phyloP scores from a whole-genome alignment of 139 green algal genomes.

The Chlorella vulgaris region DNA sequence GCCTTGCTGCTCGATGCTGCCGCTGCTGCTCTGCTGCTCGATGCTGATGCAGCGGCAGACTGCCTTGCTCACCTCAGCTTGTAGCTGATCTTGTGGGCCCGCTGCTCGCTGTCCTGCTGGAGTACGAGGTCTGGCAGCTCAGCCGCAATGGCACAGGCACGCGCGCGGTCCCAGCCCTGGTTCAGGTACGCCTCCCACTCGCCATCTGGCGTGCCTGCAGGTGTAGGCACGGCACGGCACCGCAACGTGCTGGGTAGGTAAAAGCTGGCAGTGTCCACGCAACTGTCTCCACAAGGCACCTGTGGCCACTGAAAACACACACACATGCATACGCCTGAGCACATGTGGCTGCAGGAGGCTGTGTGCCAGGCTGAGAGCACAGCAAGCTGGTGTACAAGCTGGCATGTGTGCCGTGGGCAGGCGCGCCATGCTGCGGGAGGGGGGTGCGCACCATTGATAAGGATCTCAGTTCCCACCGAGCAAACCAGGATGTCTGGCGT shows the following conservation, averaged over 20 bases:
- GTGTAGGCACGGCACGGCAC: neutral
- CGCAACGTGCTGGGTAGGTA: no score
- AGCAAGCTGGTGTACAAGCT: no score
- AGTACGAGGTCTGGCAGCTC: slow-evolving; percentile 31
- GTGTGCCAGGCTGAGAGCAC: neutral
- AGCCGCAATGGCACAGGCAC: neutral
- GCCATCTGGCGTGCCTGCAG: slow-evolving; percentile 54
- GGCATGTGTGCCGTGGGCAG: no score
- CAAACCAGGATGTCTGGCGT: slow-evolving; percentile 88
- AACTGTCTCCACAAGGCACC: no score
- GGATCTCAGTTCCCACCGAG: slow-evolving; percentile 93
- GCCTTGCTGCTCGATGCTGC: no score
- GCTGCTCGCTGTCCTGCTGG: slow-evolving; percentile 80
- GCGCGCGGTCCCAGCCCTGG: slow-evolving; percentile 56
- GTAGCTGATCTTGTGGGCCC: slow-evolving; percentile 92
- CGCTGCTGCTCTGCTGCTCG: no score
- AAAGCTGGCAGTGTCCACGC: no score
- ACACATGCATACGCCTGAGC: neutral
- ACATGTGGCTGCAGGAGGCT: neutral
- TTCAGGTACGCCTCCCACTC: slow-evolving; percentile 72
- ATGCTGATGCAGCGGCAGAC: no score
- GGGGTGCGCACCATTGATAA: slow-evolving; percentile 49
- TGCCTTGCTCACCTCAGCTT: slow-evolving; percentile 47
- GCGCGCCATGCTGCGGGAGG: no score
- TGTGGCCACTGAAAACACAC: no score